phyloP scores from a whole-genome alignment of 169 alveolate genomes.

The Eimeria acervulina region DNA sequence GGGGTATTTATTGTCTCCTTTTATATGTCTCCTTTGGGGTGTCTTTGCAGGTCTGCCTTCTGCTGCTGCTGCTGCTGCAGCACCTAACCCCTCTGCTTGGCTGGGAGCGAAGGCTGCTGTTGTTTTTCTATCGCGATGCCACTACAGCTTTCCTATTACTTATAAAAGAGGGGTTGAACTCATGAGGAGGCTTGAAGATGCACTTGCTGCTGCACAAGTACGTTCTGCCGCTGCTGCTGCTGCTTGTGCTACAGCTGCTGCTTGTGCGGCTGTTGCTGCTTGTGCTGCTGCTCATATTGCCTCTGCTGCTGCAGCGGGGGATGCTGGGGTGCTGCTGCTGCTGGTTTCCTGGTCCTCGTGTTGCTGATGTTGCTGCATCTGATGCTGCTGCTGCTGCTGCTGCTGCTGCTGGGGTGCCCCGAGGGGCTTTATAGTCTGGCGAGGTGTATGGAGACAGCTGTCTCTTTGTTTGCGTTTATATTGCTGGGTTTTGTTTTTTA shows the following conservation, averaged over 20 bases:
- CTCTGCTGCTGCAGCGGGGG: too few species aligned
- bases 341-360: too few species aligned
- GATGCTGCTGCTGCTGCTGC: not conserved
- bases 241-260: conserved; percentile 25
- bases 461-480: not conserved
- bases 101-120: conserved; percentile 69
- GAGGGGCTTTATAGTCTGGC: too few species aligned
- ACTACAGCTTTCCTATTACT: conserved; percentile 62
- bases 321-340: not conserved
- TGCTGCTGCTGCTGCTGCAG: conserved; percentile 16
- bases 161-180: conserved; percentile 71
- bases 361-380: not conserved
- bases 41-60: conserved; percentile 48
- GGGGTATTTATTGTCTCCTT: too few species aligned
- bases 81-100: conserved; percentile 59
- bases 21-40: not conserved
- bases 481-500: too few species aligned
- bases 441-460: too few species aligned
- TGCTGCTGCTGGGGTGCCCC: not conserved
- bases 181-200: conserved; percentile 38
- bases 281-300: too few species aligned
- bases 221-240: conserved; percentile 39
- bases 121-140: conserved; percentile 75
- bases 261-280: not conserved
- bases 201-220: conserved; percentile 70